These are phyloP conservation scores for Hymenoscyphus fraxineus DNA, from an alignment of 2,329 filamentous ascomycete species.

Conservation along the genomic window DNA sequence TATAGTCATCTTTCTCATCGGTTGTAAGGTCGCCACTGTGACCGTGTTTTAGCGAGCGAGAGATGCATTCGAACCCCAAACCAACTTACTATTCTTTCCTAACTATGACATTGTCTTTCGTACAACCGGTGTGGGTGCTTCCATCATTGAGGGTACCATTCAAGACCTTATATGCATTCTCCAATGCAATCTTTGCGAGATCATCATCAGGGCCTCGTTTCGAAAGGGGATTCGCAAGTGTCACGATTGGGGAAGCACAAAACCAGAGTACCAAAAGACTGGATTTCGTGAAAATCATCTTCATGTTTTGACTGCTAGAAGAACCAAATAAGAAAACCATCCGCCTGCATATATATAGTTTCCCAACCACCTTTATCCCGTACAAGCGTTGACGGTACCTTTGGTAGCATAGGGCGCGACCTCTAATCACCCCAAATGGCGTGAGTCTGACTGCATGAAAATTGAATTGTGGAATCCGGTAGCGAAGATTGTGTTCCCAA, in stretches of 20 bases:
- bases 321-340: not conserved
- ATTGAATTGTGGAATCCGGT: not conserved
- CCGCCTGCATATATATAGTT: not conserved
- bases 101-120: constrained; percentile 14
- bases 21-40: constrained; percentile 16
- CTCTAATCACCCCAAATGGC: not conserved
- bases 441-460: not conserved
- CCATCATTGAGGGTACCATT: constrained; percentile 20
- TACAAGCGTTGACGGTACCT: not conserved
- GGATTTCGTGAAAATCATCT: not conserved
- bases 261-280: not conserved
- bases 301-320: not conserved
- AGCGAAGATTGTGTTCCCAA: not conserved
- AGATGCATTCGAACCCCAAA: not conserved
- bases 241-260: not conserved
- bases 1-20: constrained; percentile 14
- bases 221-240: not conserved
- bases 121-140: constrained; percentile 14
- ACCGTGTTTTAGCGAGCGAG: not conserved
- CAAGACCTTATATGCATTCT: constrained; percentile 19
- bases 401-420: not conserved
- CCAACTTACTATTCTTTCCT: constrained; percentile 19
- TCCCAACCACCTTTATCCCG: not conserved
- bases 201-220: constrained; percentile 5
- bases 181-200: constrained; percentile 17